Conservation (phyloP, 2,329 filamentous ascomycete genomes). For the Phaeosphaeriaceae sp. region DNA sequence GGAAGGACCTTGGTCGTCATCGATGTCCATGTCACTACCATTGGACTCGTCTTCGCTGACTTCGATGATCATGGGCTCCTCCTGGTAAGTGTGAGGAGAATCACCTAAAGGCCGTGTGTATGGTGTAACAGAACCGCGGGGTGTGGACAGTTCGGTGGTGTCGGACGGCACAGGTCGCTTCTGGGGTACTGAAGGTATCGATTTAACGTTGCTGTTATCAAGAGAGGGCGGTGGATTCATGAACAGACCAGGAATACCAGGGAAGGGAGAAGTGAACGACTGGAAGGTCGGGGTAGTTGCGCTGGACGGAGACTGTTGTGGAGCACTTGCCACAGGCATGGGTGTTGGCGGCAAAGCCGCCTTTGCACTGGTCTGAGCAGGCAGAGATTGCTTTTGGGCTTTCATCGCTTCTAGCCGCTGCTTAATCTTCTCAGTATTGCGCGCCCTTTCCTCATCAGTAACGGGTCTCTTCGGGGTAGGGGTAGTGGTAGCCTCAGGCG, state of each 20-base stretch:
- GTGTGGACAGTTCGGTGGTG: conserved; percentile 64
- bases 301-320: conserved; percentile 3
- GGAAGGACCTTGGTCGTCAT: conserved; percentile 58
- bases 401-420: conserved; percentile 75
- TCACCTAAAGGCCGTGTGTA: conserved; percentile 70
- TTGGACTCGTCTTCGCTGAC: conserved; percentile 77
- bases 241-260: conserved; percentile 61
- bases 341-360: conserved; percentile 2
- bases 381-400: conserved; percentile 23
- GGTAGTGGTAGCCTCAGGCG: conserved; percentile 22
- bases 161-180: conserved; percentile 75
- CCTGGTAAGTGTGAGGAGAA: conserved; percentile 54
- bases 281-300: conserved; percentile 10
- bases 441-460: conserved; percentile 55
- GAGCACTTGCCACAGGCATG: background rate
- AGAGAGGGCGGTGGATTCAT: conserved; percentile 47
- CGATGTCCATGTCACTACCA: conserved; percentile 70
- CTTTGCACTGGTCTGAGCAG: conserved; percentile 10
- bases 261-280: conserved; percentile 26
- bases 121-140: conserved; percentile 31
- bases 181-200: conserved; percentile 16
- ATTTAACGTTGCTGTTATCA: conserved; percentile 10
- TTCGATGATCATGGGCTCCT: conserved; percentile 77
- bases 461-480: conserved; percentile 21
- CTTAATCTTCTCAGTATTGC: conserved; percentile 77